phyloP scores from a whole-genome alignment of 2,329 filamentous ascomycete genomes.

The Aspergillus bombycis region DNA sequence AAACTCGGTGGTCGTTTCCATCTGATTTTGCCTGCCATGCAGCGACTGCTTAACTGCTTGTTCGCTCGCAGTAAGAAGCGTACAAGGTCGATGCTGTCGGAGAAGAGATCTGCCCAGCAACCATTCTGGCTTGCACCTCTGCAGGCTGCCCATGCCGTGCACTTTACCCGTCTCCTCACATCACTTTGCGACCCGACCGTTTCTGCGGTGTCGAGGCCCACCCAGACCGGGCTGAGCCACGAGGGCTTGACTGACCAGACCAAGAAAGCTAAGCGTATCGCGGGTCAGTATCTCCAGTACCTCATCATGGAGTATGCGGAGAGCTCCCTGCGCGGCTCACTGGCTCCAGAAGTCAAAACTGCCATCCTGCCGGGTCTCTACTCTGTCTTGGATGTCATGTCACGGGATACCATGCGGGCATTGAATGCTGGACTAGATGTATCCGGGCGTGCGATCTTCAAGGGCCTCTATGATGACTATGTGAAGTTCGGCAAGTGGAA shows the following conservation, averaged over 20 bases:
- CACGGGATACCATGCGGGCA: conserved; percentile 52
- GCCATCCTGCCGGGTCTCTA: conserved; percentile 57
- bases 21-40: conserved; percentile 58
- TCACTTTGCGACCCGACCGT: conserved; percentile 65
- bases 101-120: conserved; percentile 27
- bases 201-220: conserved; percentile 52
- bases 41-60: conserved; percentile 58
- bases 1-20: conserved; percentile 64
- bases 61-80: conserved; percentile 52
- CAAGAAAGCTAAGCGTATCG: conserved; percentile 60
- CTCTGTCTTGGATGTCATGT: conserved; percentile 57
- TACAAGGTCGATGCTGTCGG: conserved; percentile 30
- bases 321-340: conserved; percentile 53
- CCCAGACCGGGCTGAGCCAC: conserved; percentile 37
- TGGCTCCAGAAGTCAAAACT: conserved; percentile 57
- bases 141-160: conserved; percentile 48
- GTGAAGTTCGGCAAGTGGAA: conserved; percentile 52
- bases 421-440: conserved; percentile 57
- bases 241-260: conserved; percentile 61
- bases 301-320: conserved; percentile 61
- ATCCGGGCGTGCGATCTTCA: conserved; percentile 56
- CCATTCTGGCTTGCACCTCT: conserved; percentile 41
- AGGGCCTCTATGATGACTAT: conserved; percentile 58
- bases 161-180: conserved; percentile 60
- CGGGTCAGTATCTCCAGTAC: conserved; percentile 61